Percentiles rank a stretch among this genome's conserved stretches.
phyloP scores from a whole-genome alignment of 768 basidiomycete species.

The Glaciozyma antarctica region DNA sequence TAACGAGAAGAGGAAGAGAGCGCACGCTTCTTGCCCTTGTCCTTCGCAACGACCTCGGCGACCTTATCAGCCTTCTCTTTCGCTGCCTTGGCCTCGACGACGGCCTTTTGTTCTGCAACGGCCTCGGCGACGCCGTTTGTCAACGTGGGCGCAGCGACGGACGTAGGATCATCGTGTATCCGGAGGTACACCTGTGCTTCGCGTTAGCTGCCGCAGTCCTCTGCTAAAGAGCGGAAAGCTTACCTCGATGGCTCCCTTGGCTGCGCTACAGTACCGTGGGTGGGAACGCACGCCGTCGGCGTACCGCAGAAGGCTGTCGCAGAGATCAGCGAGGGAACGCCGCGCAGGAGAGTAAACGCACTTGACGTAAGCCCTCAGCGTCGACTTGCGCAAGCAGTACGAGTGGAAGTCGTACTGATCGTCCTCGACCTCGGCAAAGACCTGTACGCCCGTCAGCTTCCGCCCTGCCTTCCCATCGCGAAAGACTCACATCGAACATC shows the following conservation, averaged over 20 bases:
- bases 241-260: conserved; percentile 61
- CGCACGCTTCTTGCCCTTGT: conserved; percentile 64
- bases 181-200: conserved; percentile 58
- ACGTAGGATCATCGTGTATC: conserved; percentile 58
- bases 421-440: conserved; percentile 68
- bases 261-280: conserved; percentile 64
- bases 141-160: not conserved
- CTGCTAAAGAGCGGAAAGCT: conserved; percentile 30
- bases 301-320: conserved; percentile 61
- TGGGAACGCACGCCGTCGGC: conserved; percentile 71
- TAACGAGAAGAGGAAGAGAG: not conserved
- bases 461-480: not conserved
- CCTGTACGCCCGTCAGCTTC: conserved; percentile 40
- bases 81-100: conserved; percentile 3
- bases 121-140: conserved; percentile 15
- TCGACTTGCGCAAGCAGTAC: conserved; percentile 82
- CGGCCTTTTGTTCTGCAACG: conserved; percentile 6
- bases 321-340: not conserved
- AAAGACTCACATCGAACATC: conserved; percentile 54
- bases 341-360: too few species aligned
- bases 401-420: conserved; percentile 98
- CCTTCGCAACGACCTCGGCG: conserved; percentile 73
- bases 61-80: conserved; percentile 37
- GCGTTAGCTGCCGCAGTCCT: not conserved
- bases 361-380: conserved; percentile 75